Evolutionary conservation across 805 yeast species (phyloP).

Genomic region (Komagataella phaffii): DNA sequence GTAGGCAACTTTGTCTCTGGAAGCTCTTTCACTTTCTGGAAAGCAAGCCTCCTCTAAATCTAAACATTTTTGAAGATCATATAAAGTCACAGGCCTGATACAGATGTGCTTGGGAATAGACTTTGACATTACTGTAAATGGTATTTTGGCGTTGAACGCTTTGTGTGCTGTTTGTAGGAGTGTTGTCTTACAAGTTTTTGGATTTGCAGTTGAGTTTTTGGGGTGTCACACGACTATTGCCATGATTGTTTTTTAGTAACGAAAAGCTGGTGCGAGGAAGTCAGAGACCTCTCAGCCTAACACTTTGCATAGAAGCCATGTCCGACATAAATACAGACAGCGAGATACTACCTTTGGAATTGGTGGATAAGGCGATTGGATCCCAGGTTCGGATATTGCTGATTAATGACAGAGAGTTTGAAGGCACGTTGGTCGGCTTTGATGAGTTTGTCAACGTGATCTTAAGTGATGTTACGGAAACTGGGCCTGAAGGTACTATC

Average conservation of each 20-base stretch:
- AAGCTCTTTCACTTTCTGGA: constrained; percentile 55
- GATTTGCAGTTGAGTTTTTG: background rate
- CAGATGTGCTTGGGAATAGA: constrained; percentile 42
- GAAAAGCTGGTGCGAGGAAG: background rate
- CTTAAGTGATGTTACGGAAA: constrained; percentile 66
- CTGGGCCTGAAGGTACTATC: constrained; percentile 27
- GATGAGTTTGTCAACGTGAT: constrained; percentile 94
- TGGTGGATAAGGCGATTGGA: constrained; percentile 80
- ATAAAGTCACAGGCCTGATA: constrained; percentile 67
- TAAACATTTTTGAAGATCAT: constrained; percentile 51
- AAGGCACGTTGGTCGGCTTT: constrained; percentile 83
- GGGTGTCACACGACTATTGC: background rate
- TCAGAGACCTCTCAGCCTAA: background rate
- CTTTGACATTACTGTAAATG: background rate
- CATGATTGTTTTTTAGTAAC: background rate
- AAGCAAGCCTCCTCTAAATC: constrained; percentile 59
- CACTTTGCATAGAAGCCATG: background rate
- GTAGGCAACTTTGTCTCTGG: constrained; percentile 49
- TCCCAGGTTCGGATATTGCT: constrained; percentile 64
- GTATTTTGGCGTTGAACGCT: background rate
- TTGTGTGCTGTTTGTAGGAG: background rate
- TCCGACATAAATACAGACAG: constrained; percentile 1
- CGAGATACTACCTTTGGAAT: constrained; percentile 57
- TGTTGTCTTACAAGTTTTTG: constrained; percentile 1
- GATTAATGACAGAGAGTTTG: constrained; percentile 56